Conservation (phyloP, 306 rosid species). For the Dicorynia guianensis region DNA sequence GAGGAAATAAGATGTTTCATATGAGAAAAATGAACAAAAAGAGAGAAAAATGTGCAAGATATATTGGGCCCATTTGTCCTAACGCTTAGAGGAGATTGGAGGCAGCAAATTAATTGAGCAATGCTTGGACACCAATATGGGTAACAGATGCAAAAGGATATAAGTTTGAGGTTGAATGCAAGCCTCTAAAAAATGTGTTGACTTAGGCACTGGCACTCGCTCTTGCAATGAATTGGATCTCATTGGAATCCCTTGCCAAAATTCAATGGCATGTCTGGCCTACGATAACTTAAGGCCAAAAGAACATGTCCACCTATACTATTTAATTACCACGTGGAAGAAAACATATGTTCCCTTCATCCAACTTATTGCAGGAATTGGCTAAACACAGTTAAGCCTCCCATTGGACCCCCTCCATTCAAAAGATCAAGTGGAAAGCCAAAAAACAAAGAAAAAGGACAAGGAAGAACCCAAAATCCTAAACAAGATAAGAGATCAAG, state of each 20-base stretch:
- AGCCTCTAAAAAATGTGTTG: not conserved
- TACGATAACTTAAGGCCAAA: not conserved
- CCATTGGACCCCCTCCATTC: no score
- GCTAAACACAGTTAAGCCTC: not conserved
- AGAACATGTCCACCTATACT: not conserved
- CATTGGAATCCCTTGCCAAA: not conserved
- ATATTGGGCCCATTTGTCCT: not conserved
- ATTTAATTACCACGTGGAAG: not conserved
- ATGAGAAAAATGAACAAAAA: not conserved
- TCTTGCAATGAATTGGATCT: not conserved
- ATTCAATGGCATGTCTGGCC: not conserved
- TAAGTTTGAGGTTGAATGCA: not conserved
- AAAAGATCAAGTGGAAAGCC: no score
- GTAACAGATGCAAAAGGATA: not conserved
- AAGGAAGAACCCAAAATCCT: no score
- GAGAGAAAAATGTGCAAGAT: not conserved
- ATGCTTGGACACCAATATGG: not conserved
- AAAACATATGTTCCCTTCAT: not conserved
- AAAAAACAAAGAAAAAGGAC: no score
- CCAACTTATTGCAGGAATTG: not conserved
- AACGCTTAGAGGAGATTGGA: not conserved
- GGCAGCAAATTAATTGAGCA: not conserved
- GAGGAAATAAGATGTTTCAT: not conserved
- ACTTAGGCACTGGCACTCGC: not conserved
- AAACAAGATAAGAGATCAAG: no score